phyloP scores from a whole-genome alignment of 371 early-diverging fungal genomes.

The Syncephalastrum sp. region DNA sequence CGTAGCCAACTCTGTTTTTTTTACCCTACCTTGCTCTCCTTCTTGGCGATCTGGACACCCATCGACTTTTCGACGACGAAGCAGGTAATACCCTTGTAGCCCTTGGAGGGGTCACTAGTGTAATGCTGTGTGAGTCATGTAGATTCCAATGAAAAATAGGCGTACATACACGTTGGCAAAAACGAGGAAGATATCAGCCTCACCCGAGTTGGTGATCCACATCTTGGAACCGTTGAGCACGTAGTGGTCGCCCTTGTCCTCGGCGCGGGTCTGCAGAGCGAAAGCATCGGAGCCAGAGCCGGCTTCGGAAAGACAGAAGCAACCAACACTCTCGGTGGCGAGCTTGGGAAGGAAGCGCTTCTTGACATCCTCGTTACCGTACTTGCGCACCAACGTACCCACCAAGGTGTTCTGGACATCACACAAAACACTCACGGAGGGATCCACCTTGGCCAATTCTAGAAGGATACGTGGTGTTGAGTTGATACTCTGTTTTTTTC shows the following conservation, averaged over 20 bases:
- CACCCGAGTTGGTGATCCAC: conserved; percentile 89
- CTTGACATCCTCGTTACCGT: conserved; percentile 76
- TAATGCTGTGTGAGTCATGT: too few relatives aligned
- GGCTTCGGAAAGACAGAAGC: conserved; percentile 95
- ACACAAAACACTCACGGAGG: conserved; percentile 88
- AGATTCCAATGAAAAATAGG: not conserved
- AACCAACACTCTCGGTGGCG: conserved; percentile 84
- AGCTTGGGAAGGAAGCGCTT: conserved; percentile 83
- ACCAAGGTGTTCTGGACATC: conserved; percentile 99
- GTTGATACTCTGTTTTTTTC: not conserved
- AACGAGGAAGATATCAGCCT: conserved; percentile 95
- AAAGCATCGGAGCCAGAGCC: conserved; percentile 96
- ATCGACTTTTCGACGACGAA: conserved; percentile 94
- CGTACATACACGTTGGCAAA: conserved; percentile 86
- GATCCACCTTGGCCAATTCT: conserved; percentile 96
- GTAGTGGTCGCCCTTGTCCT: conserved; percentile 89
- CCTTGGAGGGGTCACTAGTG: conserved; percentile 80
- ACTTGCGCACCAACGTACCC: conserved; percentile 90
- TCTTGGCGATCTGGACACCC: conserved; percentile 95
- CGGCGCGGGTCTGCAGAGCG: conserved; percentile 91
- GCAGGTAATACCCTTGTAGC: conserved; percentile 98
- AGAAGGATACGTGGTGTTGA: not conserved
- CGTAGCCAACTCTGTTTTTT: conserved; percentile 1
- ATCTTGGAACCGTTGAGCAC: conserved; percentile 91
- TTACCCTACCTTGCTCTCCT: conserved; percentile 82